A percentile compares a stretch with the other conserved stretches of the same genome.
Conservation (phyloP, 2,329 filamentous ascomycete genomes). For the Dothistroma septosporum region DNA sequence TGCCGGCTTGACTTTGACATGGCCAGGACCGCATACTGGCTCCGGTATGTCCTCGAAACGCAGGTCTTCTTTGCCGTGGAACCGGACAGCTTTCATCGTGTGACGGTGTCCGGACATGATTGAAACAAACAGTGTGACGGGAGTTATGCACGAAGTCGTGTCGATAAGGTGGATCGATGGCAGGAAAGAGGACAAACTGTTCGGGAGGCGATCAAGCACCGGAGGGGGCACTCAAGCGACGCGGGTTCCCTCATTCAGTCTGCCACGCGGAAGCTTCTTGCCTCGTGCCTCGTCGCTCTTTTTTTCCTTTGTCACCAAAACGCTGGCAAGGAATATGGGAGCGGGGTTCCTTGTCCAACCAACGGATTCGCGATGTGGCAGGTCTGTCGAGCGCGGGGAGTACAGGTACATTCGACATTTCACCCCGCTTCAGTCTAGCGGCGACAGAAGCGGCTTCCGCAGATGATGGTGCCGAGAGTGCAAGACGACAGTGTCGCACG, state of each 20-base stretch:
- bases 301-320: neutral
- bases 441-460: neutral
- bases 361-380: neutral
- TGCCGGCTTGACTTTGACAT: conserved; percentile 37
- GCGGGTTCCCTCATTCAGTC: neutral
- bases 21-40: conserved; percentile 33
- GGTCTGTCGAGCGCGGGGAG: neutral
- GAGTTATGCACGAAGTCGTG: neutral
- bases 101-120: conserved; percentile 6
- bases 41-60: conserved; percentile 34
- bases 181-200: neutral
- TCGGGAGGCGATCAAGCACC: neutral
- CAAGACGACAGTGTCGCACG: too few species aligned
- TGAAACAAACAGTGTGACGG: neutral
- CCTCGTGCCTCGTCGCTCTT: neutral
- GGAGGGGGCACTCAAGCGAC: neutral
- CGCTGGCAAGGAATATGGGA: neutral
- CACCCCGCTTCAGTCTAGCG: too few species aligned
- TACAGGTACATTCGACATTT: neutral
- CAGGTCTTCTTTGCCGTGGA: conserved; percentile 37
- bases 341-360: too few species aligned
- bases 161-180: neutral
- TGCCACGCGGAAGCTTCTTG: neutral
- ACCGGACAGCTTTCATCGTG: conserved; percentile 38
- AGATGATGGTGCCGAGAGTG: too few species aligned